phyloP scores from a whole-genome alignment of 2,329 filamentous ascomycete species.

The Exophiala spinifera region DNA sequence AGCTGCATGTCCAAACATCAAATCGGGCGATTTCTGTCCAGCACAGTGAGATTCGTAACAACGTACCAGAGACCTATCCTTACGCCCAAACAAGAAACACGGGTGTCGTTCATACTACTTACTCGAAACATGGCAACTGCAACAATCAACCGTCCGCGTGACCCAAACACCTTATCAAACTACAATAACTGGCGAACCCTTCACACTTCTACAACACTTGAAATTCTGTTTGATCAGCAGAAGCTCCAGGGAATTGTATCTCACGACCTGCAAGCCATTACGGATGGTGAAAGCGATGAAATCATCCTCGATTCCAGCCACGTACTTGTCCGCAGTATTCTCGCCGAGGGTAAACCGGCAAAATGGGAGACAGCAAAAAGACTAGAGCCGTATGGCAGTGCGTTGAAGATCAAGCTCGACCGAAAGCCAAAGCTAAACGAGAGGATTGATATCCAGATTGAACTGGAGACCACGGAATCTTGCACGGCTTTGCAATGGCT shows the following conservation, averaged over 20 bases:
- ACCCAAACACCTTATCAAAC: slow-evolving; percentile 89
- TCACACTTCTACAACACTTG: slow-evolving; percentile 78
- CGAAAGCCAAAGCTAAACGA: slow-evolving; percentile 46
- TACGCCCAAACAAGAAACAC: not conserved
- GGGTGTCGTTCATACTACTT: not conserved
- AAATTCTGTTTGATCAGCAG: slow-evolving; percentile 79
- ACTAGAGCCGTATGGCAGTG: slow-evolving; percentile 63
- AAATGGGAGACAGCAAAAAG: slow-evolving; percentile 70
- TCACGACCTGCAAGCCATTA: slow-evolving; percentile 73
- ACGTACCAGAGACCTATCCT: not conserved
- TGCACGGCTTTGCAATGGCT: slow-evolving; percentile 96
- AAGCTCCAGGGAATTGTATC: slow-evolving; percentile 72
- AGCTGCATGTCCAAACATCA: not conserved
- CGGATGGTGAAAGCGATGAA: slow-evolving; percentile 67
- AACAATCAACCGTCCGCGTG: slow-evolving; percentile 54
- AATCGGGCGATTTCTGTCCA: not conserved
- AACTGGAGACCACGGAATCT: slow-evolving; percentile 75
- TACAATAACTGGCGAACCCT: slow-evolving; percentile 82
- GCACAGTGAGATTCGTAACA: not conserved
- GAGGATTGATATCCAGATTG: slow-evolving; percentile 56
- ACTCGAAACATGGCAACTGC: slow-evolving; percentile 32
- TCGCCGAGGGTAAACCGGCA: slow-evolving; percentile 61
- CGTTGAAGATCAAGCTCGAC: slow-evolving; percentile 48
- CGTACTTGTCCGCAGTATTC: slow-evolving; percentile 69
- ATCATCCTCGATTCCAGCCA: slow-evolving; percentile 87